Base-by-base conservation (phyloP, 805 yeast species). In the Candida michaelii region DNA sequence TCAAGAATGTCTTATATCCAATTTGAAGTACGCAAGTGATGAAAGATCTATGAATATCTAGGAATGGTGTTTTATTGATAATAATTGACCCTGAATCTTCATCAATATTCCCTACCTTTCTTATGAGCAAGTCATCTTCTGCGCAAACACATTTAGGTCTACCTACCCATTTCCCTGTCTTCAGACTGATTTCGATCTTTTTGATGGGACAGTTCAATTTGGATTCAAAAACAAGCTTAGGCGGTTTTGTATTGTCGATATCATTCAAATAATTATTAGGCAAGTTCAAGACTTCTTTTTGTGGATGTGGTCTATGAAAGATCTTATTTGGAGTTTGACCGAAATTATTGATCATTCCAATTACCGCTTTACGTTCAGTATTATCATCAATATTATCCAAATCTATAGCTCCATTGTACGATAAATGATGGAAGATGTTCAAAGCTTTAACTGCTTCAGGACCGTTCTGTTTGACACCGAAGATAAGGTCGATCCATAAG, bases 311-410 rank as follows among this genome's bases (percentile, higher is more conserved):
- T 39, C 74, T 75, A 13, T 65, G 67, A 52, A 89, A 87, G 9
- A 89, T 65, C 51, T 84, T 86, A 37, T 76, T 56, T 1, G 97
- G 97, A 0, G 95, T 89, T 57, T 89, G 97, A 0, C 97, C 97
- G 70, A 89, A 89, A 60, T 89, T 89, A 57, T 89, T 93, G 39
- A 89, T 89, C 52, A 85, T 85, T 1, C 95, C 90, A 16, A 88
- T 84, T 2, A 85, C 73, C 1, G 95, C 91, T 29, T 80, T 70
- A 49, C 82, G 74, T 60, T 89, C 95, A 47, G 76, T 72, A 27
- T 81, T 88, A 55, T 88, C 90, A 46, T 77, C 72, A 43, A 89
- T 83, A 16, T 72, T 73, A 47, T 87, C 95, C 41, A 89, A 64
- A 56, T 89, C 80, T 14, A 86, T 82, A 0, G 90, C 87, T 2